These are phyloP conservation scores for Punica granatum DNA, from an alignment of 345 rosid genomes.

Conservation along the genomic window DNA sequence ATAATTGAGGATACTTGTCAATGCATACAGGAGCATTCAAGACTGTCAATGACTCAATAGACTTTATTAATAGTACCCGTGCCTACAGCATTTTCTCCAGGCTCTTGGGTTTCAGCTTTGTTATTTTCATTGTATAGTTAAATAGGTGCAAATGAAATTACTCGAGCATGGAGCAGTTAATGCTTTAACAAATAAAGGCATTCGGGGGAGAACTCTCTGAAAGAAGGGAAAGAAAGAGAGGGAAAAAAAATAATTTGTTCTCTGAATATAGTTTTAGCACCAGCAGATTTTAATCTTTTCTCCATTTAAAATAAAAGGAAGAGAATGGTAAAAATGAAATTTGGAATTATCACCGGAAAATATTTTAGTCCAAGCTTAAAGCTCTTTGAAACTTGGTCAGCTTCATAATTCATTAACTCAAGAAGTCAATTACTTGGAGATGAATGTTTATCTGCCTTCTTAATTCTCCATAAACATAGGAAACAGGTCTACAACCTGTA, in stretches of 20 bases:
- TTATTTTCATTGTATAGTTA: neutral
- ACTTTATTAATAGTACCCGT: neutral
- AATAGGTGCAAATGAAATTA: neutral
- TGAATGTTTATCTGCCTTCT: constrained; percentile 34
- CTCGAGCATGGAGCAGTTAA: neutral
- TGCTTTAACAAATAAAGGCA: neutral
- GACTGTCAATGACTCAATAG: neutral
- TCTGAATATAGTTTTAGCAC: neutral
- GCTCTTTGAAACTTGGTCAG: neutral
- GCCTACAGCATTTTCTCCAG: neutral
- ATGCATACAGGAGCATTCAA: neutral
- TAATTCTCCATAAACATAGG: constrained; percentile 31
- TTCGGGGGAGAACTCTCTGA: neutral
- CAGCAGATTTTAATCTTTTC: neutral
- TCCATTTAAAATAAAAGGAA: neutral
- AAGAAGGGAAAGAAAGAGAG: no score
- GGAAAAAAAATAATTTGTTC: neutral
- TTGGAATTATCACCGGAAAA: neutral
- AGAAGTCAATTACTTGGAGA: constrained; percentile 23
- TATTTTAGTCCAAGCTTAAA: neutral
- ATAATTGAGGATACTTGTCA: constrained; percentile 1
- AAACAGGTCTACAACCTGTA: constrained; percentile 36
- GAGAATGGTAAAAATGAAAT: neutral
- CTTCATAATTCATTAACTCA: neutral
- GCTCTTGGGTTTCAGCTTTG: neutral